Evolutionary conservation across 768 basidiomycete genomes (phyloP).

Genomic region (Pleurotus cornucopiae): DNA sequence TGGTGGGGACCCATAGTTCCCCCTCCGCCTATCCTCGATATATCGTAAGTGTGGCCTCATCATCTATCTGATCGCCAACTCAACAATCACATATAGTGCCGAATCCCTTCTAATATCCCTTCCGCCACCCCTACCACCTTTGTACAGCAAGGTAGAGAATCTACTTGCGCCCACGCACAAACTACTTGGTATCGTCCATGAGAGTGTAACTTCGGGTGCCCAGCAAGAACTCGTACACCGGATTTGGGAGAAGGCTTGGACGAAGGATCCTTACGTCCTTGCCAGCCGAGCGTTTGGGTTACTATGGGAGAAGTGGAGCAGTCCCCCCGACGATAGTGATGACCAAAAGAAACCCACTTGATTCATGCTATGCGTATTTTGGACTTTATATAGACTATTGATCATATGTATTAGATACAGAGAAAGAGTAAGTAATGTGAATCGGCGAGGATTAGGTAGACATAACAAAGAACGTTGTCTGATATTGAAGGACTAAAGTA

Average conservation of each 20-base stretch:
- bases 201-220: slow-evolving; percentile 54
- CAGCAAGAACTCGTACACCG: slow-evolving; percentile 53
- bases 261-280: slow-evolving; percentile 54
- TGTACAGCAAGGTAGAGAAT: slow-evolving; percentile 47
- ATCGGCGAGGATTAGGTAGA: too few relatives aligned
- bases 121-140: slow-evolving; percentile 51
- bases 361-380: background rate
- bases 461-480: too few relatives aligned
- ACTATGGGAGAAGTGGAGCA: slow-evolving; percentile 39
- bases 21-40: slow-evolving; percentile 34
- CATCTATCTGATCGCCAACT: slow-evolving; percentile 1
- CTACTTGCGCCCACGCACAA: slow-evolving; percentile 55
- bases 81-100: slow-evolving; percentile 26
- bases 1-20: slow-evolving; percentile 40
- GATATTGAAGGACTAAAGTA: too few relatives aligned
- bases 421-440: background rate
- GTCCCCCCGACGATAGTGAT: slow-evolving; percentile 6
- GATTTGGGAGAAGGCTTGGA: slow-evolving; percentile 61
- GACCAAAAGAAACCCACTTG: slow-evolving; percentile 3
- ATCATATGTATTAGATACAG: background rate
- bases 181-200: slow-evolving; percentile 45
- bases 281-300: slow-evolving; percentile 35
- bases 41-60: slow-evolving; percentile 26
- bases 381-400: too few relatives aligned
- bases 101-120: slow-evolving; percentile 54